Evolutionary conservation across 2,329 filamentous ascomycete genomes (phyloP).

Genomic region (Trichothecium roseum): DNA sequence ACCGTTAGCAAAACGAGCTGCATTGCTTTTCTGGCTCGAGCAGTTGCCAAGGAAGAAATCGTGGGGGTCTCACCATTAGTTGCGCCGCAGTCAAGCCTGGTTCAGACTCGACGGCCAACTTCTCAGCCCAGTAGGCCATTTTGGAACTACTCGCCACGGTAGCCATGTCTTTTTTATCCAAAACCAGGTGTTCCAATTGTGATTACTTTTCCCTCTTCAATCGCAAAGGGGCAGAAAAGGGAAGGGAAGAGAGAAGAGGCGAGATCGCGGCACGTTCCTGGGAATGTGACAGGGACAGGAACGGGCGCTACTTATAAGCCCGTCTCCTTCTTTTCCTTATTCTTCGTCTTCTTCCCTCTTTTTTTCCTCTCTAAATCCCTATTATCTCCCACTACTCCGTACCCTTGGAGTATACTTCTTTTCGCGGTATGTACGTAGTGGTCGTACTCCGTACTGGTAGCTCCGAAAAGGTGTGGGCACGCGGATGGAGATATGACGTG

Average conservation of each 20-base stretch:
- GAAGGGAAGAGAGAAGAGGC: background rate
- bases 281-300: conserved; percentile 1
- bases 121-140: conserved; percentile 37
- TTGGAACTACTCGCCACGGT: conserved; percentile 22
- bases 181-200: too few relatives aligned
- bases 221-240: background rate
- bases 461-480: too few relatives aligned
- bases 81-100: conserved; percentile 68
- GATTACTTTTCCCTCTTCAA: background rate
- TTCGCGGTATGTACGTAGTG: too few relatives aligned
- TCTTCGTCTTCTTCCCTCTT: too few relatives aligned
- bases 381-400: too few relatives aligned
- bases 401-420: too few relatives aligned
- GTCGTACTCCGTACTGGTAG: too few relatives aligned
- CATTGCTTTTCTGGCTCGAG: background rate
- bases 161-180: conserved; percentile 1
- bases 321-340: too few relatives aligned
- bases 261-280: background rate
- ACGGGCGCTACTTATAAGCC: background rate
- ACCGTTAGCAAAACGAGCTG: background rate
- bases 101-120: conserved; percentile 64
- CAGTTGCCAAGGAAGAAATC: background rate
- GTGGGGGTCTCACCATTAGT: conserved; percentile 51
- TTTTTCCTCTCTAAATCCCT: too few relatives aligned
- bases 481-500: too few relatives aligned